A percentile compares a stretch with the other conserved stretches of the same genome.
phyloP scores from a whole-genome alignment of 2,329 filamentous ascomycete species.

The Fusarium cicatricum region DNA sequence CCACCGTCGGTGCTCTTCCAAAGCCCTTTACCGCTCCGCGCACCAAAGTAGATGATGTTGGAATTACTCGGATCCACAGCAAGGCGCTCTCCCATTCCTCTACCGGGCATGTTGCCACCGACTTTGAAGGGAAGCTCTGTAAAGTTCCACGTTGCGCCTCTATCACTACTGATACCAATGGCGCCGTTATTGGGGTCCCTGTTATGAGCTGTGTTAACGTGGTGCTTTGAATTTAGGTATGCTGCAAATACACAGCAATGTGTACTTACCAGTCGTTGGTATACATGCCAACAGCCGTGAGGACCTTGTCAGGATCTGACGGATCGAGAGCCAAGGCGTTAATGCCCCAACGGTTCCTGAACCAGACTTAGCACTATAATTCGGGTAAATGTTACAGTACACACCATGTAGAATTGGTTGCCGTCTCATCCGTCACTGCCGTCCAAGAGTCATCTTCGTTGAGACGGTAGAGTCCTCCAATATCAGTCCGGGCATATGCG shows the following conservation, averaged over 20 bases:
- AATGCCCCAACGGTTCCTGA: constrained; percentile 63
- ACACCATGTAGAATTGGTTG: constrained; percentile 17
- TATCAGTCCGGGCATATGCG: constrained; percentile 28
- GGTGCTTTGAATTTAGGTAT: fast-evolving
- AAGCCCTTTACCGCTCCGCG: constrained; percentile 65
- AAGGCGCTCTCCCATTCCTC: constrained; percentile 66
- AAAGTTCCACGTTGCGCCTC: constrained; percentile 60
- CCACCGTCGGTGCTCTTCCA: constrained; percentile 67
- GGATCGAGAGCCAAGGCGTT: constrained; percentile 66
- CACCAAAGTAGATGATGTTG: constrained; percentile 65
- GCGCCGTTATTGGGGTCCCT: constrained; percentile 63
- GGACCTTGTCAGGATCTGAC: constrained; percentile 59
- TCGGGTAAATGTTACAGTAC: no score
- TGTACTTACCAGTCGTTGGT: constrained; percentile 59
- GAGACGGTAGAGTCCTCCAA: constrained; percentile 31
- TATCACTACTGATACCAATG: constrained; percentile 63
- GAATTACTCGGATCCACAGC: constrained; percentile 66
- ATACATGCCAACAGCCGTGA: constrained; percentile 64
- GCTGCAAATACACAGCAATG: no score
- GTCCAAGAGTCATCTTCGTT: constrained; percentile 34
- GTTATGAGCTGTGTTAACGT: no score
- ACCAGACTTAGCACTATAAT: not conserved
- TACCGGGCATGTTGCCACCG: constrained; percentile 68
- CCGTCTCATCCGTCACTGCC: constrained; percentile 23
- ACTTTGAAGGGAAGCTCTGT: constrained; percentile 65